Base-by-base conservation (phyloP, 2,329 filamentous ascomycete species). In the Plenodomus biglobosus region DNA sequence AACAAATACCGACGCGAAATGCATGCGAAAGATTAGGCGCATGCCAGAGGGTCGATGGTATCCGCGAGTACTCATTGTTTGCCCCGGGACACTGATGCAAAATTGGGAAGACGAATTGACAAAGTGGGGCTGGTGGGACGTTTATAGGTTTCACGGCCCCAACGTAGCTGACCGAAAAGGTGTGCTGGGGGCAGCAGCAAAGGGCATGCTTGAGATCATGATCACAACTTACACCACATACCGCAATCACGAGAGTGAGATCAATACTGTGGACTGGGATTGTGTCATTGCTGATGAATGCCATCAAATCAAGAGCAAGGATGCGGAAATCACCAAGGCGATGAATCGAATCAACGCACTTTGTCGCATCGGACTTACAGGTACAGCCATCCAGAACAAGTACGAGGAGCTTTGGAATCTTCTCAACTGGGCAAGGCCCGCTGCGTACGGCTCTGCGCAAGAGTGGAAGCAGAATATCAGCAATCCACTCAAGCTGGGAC, bases 401-500 rank as follows among this genome's bases (percentile, higher is more conserved):
- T 99, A 99, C 68, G 90, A 96, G 66, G 94, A 99, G 70, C 80
- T 99, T 1, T 99, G 92, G 92, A 95, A 91, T 0, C 78, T 99
- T 0, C 77, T 99, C 2, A 95, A 99, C 68, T 99, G 94, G 94
- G 92, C 91, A 0, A 94, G 95, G 59, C 94, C 94, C 0, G 92
- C 91, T 0, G 74, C 72, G 34, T 80, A 87, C 54, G 84, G 85
- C 0, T 82, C 84, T 0, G 73, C 88, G 8, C 76, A 81, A 4
- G 87, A 88, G 36, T 99, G 94, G 94, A 87, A 85, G 62, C 78
- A 81, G 17, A 84, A 82, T 32, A 90, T 99, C 49, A 85, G 86
- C 44, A 82, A 85, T 18, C 94, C 92, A 0, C 76, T 99, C 45
- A 89, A 88, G 45, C 76, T 92, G 42, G 94, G 94, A 1, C 94